Percentiles rank a stretch among this genome's conserved stretches.
These are phyloP conservation scores for Mycena citricolor DNA, from an alignment of 1,284 basidiomycete species.

Conservation along the genomic window DNA sequence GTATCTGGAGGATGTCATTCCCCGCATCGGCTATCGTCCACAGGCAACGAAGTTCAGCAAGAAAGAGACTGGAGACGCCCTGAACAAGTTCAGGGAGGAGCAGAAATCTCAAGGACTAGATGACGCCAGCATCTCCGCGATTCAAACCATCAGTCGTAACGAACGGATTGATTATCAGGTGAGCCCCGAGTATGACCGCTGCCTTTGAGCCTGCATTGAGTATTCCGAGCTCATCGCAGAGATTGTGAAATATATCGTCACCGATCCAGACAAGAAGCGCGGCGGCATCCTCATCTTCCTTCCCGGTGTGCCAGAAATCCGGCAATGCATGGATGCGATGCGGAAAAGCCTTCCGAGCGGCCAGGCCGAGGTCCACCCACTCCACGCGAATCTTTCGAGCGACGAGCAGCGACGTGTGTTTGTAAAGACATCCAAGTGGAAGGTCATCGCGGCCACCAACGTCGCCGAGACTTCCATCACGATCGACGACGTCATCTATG, in stretches of 20 bases:
- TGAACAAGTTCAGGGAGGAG: slow-evolving; percentile 44
- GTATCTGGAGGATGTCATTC: slow-evolving; percentile 80
- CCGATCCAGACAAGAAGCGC: slow-evolving; percentile 44
- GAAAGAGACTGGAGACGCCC: slow-evolving; percentile 53
- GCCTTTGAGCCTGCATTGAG: background rate
- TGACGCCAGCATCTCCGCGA: slow-evolving; percentile 49
- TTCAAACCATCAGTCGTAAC: slow-evolving; percentile 63
- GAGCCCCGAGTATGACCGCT: slow-evolving; percentile 9
- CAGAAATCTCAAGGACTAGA: slow-evolving; percentile 55
- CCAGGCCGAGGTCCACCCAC: slow-evolving; percentile 68
- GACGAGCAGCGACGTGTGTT: slow-evolving; percentile 87
- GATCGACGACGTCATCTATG: slow-evolving; percentile 87
- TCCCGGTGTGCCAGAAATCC: slow-evolving; percentile 86
- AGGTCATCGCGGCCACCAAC: slow-evolving; percentile 89
- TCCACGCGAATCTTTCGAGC: slow-evolving; percentile 88
- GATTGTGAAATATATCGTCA: slow-evolving; percentile 66
- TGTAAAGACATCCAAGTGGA: slow-evolving; percentile 64
- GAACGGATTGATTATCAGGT: slow-evolving; percentile 79
- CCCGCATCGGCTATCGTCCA: slow-evolving; percentile 50
- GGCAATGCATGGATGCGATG: slow-evolving; percentile 76
- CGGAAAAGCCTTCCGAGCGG: slow-evolving; percentile 38
- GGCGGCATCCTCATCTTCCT: slow-evolving; percentile 86
- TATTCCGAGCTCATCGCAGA: slow-evolving; percentile 61
- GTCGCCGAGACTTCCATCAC: slow-evolving; percentile 95
- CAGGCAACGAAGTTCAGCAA: slow-evolving; percentile 35